Evolutionary conservation across 2,329 filamentous ascomycete species (phyloP).

Genomic region (Pezicula carpinea): DNA sequence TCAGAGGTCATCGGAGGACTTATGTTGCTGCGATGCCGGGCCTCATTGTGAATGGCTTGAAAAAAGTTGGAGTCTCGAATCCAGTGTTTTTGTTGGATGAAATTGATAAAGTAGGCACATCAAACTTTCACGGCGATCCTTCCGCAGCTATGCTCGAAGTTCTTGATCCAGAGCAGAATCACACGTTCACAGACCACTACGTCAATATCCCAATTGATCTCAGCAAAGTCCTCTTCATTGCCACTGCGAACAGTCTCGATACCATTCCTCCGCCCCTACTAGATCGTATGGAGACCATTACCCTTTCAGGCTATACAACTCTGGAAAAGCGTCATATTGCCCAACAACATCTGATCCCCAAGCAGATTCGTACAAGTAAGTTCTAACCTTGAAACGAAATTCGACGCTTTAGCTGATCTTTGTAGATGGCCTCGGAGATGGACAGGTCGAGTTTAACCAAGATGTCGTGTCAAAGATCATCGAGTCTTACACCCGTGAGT

Average conservation of each 20-base stretch:
- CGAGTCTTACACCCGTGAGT: slow-evolving; percentile 92
- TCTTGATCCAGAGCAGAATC: slow-evolving; percentile 93
- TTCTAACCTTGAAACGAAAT: slow-evolving; percentile 4
- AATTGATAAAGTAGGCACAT: slow-evolving; percentile 88
- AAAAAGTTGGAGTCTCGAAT: slow-evolving; percentile 93
- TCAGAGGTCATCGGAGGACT: slow-evolving; percentile 87
- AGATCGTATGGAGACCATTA: slow-evolving; percentile 95
- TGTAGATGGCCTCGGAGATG: slow-evolving; percentile 65
- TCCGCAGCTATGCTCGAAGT: slow-evolving; percentile 98
- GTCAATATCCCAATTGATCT: slow-evolving; percentile 93
- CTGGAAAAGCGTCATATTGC: slow-evolving; percentile 97
- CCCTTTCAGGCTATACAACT: slow-evolving; percentile 91
- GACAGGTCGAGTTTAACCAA: slow-evolving; percentile 71
- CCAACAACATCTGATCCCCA: slow-evolving; percentile 87
- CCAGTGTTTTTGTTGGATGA: slow-evolving; percentile 95
- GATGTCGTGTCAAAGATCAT: slow-evolving; percentile 94
- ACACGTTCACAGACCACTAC: slow-evolving; percentile 93
- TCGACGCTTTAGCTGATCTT: neutral
- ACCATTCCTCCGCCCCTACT: slow-evolving; percentile 92
- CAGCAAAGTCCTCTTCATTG: slow-evolving; percentile 95
- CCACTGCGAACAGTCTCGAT: slow-evolving; percentile 90
- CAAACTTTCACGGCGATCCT: slow-evolving; percentile 91
- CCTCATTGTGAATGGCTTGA: slow-evolving; percentile 84
- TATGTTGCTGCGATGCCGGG: slow-evolving; percentile 99
- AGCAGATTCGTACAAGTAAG: slow-evolving; percentile 76